These are phyloP conservation scores for Kazachstania sp. DNA, from an alignment of 1,139 yeast genomes.

Conservation along the genomic window DNA sequence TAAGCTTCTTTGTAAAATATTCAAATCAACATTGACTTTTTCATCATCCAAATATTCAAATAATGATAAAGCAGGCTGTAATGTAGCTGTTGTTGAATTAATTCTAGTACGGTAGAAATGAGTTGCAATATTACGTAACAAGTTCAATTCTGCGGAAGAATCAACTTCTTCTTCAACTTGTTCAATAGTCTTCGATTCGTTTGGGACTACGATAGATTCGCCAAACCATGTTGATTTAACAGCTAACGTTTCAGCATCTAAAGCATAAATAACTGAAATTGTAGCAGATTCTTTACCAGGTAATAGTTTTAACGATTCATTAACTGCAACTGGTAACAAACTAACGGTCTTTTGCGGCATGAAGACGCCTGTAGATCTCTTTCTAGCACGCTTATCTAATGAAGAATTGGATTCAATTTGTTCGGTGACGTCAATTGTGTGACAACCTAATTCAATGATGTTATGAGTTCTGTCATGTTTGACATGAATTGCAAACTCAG, in stretches of 20 bases:
- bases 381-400: constrained; percentile 82
- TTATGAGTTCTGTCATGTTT: constrained; percentile 29
- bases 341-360: constrained; percentile 72
- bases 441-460: constrained; percentile 57
- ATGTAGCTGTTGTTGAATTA: constrained; percentile 41
- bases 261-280: constrained; percentile 72
- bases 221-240: constrained; percentile 73
- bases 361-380: constrained; percentile 82
- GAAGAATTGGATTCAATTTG: constrained; percentile 63
- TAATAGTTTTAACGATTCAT: constrained; percentile 52
- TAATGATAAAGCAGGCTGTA: constrained; percentile 53
- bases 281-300: constrained; percentile 58
- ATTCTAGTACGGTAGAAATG: constrained; percentile 69
- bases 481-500: constrained; percentile 77
- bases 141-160: constrained; percentile 15
- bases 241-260: constrained; percentile 65
- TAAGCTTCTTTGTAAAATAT: constrained; percentile 57
- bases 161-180: constrained; percentile 33
- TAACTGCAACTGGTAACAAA: constrained; percentile 61
- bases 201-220: constrained; percentile 62
- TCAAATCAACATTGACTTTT: constrained; percentile 58
- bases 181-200: constrained; percentile 30
- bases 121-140: constrained; percentile 35
- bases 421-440: constrained; percentile 69
- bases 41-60: constrained; percentile 84